Evolutionary conservation across 805 yeast species (phyloP), one percentile per base, ranked within the genome.

Genomic region (Isabelozyma heimii): DNA sequence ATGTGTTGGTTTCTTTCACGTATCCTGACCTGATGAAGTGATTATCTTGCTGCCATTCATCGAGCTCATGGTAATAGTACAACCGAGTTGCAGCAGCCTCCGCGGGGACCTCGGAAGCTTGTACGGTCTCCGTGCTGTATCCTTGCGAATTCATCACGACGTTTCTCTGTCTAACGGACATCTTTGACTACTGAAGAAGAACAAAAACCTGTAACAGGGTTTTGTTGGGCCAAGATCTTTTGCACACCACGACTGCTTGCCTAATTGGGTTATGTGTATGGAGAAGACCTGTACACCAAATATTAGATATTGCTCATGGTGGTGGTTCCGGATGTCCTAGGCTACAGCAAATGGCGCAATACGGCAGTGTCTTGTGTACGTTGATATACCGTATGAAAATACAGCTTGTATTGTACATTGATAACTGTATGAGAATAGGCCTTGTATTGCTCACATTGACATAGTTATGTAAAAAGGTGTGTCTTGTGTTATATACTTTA

Each of bases 1-100:
- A 76, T 28, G 85, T 79, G 33, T 63, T 55, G 0, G 88, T 80
- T 47, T 79, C 82, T 33, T 72, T 74, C 15, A 87, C 84, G 57
- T 87, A 87, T 4, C 90, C 90, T 0, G 82, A 69, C 39, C 70
- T 61, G 42, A 87, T 87, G 59, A 65, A 83, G 54, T 83, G 86
- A 61, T 87, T 87, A 59, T 87, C 94, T 50, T 78, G 73, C 59
- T 85, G 91, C 94, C 94, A 87, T 13, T 68, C 77, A 20, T 84
- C 87, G 26, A 87, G 62, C 53, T 85, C 85, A 50, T 82, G 77
- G 70, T 76, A 85, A 41, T 63, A 69, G 41, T 53, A 51, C 16
- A 62, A 53, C 27, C 50, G 10, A 13, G 35, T 9, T 4, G 35
- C 35, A 30, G 35, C 35, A 20, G 35, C 35, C 35, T 45, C 37